These are phyloP conservation scores for Spathaspora girioi DNA, from an alignment of 805 yeast genomes.

Conservation along the genomic window DNA sequence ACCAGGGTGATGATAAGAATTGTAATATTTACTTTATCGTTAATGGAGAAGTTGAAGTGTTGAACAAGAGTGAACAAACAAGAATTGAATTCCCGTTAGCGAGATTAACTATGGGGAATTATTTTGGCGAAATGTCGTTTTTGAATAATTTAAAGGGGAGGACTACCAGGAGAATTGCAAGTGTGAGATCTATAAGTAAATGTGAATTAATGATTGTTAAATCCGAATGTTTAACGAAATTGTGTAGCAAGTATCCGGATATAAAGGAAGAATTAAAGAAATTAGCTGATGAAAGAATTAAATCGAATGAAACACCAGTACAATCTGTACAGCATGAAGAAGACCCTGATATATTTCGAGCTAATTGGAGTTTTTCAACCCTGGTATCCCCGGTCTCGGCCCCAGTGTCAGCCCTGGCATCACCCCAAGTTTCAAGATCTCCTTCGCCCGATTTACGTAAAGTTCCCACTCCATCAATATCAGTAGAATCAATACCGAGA, in stretches of 20 bases:
- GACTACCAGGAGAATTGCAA: constrained; percentile 48
- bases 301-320: constrained; percentile 16
- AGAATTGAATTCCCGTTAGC: constrained; percentile 46
- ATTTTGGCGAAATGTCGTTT: constrained; percentile 78
- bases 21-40: constrained; percentile 65
- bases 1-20: constrained; percentile 52
- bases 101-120: constrained; percentile 57
- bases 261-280: constrained; percentile 56
- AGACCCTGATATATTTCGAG: background rate
- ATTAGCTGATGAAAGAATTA: constrained; percentile 54
- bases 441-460: constrained; percentile 1
- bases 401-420: background rate
- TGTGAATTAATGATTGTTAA: constrained; percentile 60
- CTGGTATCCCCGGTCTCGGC: background rate
- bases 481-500: background rate
- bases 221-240: constrained; percentile 48
- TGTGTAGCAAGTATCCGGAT: constrained; percentile 56
- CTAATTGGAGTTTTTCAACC: background rate
- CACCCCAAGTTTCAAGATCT: background rate
- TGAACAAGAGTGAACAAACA: constrained; percentile 25
- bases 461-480: background rate
- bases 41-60: constrained; percentile 68
- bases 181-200: constrained; percentile 56
- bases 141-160: constrained; percentile 41
- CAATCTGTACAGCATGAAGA: background rate